Evolutionary conservation across 768 basidiomycete species (phyloP).

Genomic region (Floccularia luteovirens): DNA sequence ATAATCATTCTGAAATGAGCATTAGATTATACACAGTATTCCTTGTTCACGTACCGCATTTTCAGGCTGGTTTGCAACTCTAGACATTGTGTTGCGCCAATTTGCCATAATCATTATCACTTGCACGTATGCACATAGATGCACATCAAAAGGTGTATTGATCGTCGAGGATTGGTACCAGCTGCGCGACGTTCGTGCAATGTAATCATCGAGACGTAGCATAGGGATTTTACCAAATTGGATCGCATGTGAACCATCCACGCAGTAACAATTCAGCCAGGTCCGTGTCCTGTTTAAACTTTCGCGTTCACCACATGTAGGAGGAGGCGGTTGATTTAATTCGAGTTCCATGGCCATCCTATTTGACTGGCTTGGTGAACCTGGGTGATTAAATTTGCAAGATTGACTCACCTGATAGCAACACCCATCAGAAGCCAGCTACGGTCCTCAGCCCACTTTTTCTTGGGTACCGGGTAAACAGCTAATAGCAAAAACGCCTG

Average conservation of each 20-base stretch:
- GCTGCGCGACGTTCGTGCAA: slow-evolving; percentile 39
- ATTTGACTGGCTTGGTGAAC: neutral
- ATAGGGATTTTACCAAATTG: slow-evolving; percentile 72
- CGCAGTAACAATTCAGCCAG: slow-evolving; percentile 71
- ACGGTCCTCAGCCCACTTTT: slow-evolving; percentile 63
- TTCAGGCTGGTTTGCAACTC: slow-evolving; percentile 3
- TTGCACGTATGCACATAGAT: slow-evolving; percentile 47
- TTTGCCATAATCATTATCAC: slow-evolving; percentile 40
- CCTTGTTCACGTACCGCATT: neutral
- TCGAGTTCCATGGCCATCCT: slow-evolving; percentile 72
- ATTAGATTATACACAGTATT: too few relatives aligned
- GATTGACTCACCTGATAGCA: slow-evolving; percentile 46
- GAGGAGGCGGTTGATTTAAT: slow-evolving; percentile 46
- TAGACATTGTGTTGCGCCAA: slow-evolving; percentile 24
- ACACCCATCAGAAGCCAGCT: slow-evolving; percentile 70
- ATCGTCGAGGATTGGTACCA: slow-evolving; percentile 39
- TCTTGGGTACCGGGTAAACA: slow-evolving; percentile 53
- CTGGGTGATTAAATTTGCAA: neutral
- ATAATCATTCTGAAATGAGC: neutral
- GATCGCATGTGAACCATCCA: slow-evolving; percentile 69
- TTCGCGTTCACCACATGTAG: slow-evolving; percentile 51
- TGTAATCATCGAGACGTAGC: slow-evolving; percentile 52
- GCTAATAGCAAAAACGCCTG: slow-evolving; percentile 71
- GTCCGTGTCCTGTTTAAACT: slow-evolving; percentile 63
- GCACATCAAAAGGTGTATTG: slow-evolving; percentile 33